phyloP scores from a whole-genome alignment of 495 filamentous ascomycete species.

The Saxophila tyrrhenica region DNA sequence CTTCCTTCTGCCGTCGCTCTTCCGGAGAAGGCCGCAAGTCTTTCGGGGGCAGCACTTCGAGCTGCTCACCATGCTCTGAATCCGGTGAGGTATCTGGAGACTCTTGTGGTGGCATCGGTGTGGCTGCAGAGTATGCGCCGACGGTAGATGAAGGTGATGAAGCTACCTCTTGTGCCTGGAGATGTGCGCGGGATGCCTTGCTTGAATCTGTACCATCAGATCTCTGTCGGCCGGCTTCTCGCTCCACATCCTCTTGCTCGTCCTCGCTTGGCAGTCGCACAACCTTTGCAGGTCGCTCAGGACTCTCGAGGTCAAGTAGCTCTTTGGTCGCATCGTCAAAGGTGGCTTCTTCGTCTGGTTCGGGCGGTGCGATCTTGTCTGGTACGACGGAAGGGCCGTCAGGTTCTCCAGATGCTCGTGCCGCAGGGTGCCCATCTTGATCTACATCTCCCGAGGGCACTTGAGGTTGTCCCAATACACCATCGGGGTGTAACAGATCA shows the following conservation, averaged over 20 bases:
- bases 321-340: slow-evolving; percentile 12
- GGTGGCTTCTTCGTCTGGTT: slow-evolving; percentile 16
- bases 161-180: slow-evolving; percentile 18
- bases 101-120: slow-evolving; percentile 31
- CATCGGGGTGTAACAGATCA: background rate
- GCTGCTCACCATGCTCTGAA: slow-evolving; percentile 36
- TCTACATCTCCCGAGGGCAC: background rate
- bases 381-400: slow-evolving; percentile 16
- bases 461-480: background rate
- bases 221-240: slow-evolving; percentile 15
- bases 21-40: slow-evolving; percentile 21
- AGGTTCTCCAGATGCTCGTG: background rate
- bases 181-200: slow-evolving; percentile 6
- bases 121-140: slow-evolving; percentile 32
- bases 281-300: slow-evolving; percentile 17
- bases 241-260: slow-evolving; percentile 25
- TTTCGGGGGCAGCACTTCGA: slow-evolving; percentile 23
- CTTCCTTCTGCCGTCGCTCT: slow-evolving; percentile 29
- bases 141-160: slow-evolving; percentile 35
- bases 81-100: slow-evolving; percentile 45
- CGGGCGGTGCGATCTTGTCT: slow-evolving; percentile 12
- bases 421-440: background rate
- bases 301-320: slow-evolving; percentile 6
- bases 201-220: slow-evolving; percentile 8
- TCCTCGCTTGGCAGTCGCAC: slow-evolving; percentile 30